Base-by-base conservation (phyloP, 345 rosid species). In the Populus alba region DNA sequence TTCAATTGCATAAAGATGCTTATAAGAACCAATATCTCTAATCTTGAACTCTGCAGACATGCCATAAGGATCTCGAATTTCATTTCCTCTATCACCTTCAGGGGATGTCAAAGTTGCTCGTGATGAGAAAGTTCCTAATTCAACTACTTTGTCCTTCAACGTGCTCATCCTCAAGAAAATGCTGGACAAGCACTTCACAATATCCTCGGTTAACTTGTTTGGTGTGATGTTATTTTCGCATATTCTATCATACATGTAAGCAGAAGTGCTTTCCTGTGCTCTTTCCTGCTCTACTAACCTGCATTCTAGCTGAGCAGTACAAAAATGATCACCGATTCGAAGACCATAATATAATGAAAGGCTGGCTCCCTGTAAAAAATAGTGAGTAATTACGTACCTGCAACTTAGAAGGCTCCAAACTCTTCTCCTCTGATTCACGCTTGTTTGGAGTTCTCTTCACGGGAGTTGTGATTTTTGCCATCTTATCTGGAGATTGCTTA, bases 151-250 rank as follows among this genome's bases (percentile, higher is more conserved):
- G 29, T 88, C 91, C 83, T 92, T 91, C 17, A 78, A 83, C 35
- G 91, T 85, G 86, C 88, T 90, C 83, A 94, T 84, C 84, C 97
- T 90, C 47, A 75, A 23, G 81, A 96, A 84, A 79, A 94, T 91
- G 84, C 86, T 86, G 43, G 77, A 87, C 83, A 92, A 73, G 72
- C 93, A 90, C 83, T 83, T 86, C 76, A 90, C 77, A 59, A 87
- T 83, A 79, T 94, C 94, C 88, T 92, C 97, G 0, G 97, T 91
- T 79, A 94, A 77, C 79, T 86, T 89, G 84, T 96, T 92, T 23
- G 97, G 93, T 37, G 79, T 61, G 70, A 79, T 83, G 68, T 86
- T 87, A 71, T 70, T 76, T 80, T 87, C 90, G 6, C 69, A 15
- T 73, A 79, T 47, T 73, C 78, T 84, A 49, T 89, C 90, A 49